Percentiles rank a stretch among this genome's conserved stretches.
Conservation (phyloP, 371 early-diverging fungal species). For the Sporodiniella umbellata region DNA sequence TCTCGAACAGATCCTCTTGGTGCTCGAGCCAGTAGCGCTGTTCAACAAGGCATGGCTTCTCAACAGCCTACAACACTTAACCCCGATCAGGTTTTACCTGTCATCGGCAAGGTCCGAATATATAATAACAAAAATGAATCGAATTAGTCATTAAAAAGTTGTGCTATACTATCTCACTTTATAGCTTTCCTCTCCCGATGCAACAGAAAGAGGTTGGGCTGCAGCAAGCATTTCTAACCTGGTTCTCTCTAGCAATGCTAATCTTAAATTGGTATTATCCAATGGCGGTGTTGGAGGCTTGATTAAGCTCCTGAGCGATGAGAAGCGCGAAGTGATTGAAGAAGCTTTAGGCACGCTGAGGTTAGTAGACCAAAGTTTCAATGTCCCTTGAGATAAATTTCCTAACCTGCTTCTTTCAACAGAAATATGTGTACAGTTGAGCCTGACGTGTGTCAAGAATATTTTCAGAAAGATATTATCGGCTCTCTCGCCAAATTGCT, state of each 20-base stretch:
- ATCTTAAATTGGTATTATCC: slow-evolving; percentile 69
- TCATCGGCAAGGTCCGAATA: slow-evolving; percentile 51
- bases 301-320: slow-evolving; percentile 69
- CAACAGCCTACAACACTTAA: slow-evolving; percentile 17
- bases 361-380: no score
- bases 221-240: slow-evolving; percentile 83
- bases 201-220: slow-evolving; percentile 86
- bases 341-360: slow-evolving; percentile 78
- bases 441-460: slow-evolving; percentile 63
- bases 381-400: no score
- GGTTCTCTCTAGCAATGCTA: slow-evolving; percentile 53
- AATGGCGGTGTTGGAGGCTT: slow-evolving; percentile 66
- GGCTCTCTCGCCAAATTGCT: slow-evolving; percentile 51
- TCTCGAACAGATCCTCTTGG: slow-evolving; percentile 29
- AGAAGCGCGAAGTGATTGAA: slow-evolving; percentile 69
- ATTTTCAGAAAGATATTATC: slow-evolving; percentile 64
- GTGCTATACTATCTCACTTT: background rate
- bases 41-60: slow-evolving; percentile 23
- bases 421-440: slow-evolving; percentile 64
- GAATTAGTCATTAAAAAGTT: no score
- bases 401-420: no score
- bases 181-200: slow-evolving; percentile 60
- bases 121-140: no score
- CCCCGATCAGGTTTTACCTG: slow-evolving; percentile 49
- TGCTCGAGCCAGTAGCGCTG: slow-evolving; percentile 17